Evolutionary conservation across 2,329 filamentous ascomycete genomes (phyloP).

Genomic region (Chaetothyriales sp.): DNA sequence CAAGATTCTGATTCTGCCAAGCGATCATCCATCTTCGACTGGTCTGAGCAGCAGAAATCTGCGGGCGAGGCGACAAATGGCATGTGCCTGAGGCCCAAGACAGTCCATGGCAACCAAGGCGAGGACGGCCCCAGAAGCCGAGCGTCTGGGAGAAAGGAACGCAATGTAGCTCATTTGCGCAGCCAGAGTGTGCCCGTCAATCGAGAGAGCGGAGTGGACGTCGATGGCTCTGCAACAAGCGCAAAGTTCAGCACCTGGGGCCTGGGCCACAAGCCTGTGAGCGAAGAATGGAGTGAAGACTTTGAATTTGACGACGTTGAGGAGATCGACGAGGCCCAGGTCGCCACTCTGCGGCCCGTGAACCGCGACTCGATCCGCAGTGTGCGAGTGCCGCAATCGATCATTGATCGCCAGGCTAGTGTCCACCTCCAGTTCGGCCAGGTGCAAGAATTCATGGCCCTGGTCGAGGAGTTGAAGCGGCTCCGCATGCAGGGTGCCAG

Average conservation of each 20-base stretch:
- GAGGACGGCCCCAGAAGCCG: conserved; percentile 42
- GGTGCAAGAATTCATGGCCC: conserved; percentile 46
- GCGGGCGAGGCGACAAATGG: conserved; percentile 38
- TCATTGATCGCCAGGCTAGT: conserved; percentile 49
- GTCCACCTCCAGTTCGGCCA: conserved; percentile 51
- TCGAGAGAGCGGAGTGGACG: conserved; percentile 34
- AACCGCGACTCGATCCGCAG: conserved; percentile 18
- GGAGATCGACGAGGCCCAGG: conserved; percentile 19
- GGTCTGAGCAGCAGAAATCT: conserved; percentile 43
- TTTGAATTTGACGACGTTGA: conserved; percentile 47
- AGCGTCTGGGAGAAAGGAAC: conserved; percentile 40
- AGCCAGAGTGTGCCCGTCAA: conserved; percentile 51
- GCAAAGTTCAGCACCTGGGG: conserved; percentile 52
- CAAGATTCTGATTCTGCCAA: conserved; percentile 22
- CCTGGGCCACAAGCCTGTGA: conserved; percentile 50
- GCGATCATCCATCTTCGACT: conserved; percentile 46
- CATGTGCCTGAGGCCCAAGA: conserved; percentile 42
- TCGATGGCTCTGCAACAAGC: conserved; percentile 35
- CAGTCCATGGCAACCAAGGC: conserved; percentile 49
- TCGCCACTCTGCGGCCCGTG: conserved; percentile 10
- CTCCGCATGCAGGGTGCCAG: conserved; percentile 40
- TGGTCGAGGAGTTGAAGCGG: conserved; percentile 51
- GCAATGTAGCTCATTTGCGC: conserved; percentile 45
- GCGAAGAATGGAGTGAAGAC: conserved; percentile 54
- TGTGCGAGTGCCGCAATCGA: conserved; percentile 42